Conservation (phyloP, 805 yeast species). For the Tetrapisispora phaffii region DNA sequence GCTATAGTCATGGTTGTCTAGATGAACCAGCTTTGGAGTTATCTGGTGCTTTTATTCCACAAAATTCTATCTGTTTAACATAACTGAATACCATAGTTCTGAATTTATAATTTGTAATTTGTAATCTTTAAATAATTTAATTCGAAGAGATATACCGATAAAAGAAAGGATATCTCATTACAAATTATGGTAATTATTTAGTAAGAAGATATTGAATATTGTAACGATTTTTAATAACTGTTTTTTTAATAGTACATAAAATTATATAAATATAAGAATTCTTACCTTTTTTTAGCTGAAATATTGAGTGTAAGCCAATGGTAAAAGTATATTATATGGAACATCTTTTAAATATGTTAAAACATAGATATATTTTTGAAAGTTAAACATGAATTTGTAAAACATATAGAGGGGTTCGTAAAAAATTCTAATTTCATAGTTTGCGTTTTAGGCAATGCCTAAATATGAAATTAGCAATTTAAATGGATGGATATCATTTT, state of each 20-base stretch:
- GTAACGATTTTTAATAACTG: no score
- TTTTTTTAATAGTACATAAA: background rate
- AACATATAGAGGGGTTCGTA: no score
- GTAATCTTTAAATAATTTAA: background rate
- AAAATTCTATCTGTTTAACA: conserved; percentile 39
- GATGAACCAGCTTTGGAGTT: conserved; percentile 80
- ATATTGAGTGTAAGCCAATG: background rate
- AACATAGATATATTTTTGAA: background rate
- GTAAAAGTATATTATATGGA: background rate
- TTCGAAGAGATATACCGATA: background rate
- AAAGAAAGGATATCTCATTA: no score
- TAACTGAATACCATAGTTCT: conserved; percentile 3
- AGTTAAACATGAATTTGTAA: no score
- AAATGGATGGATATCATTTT: background rate
- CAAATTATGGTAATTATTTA: no score
- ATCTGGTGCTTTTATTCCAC: conserved; percentile 70
- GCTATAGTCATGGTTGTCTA: conserved; percentile 77
- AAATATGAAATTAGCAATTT: background rate
- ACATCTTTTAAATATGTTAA: background rate
- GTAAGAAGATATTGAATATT: background rate
- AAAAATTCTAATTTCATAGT: no score
- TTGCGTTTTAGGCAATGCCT: no score
- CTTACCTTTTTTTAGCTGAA: background rate
- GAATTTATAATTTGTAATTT: background rate
- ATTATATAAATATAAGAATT: background rate